Evolutionary conservation across 75 land plant species (phyloP), one percentile per base, ranked within the genome.

Genomic region (Isoetes taiwanensis): DNA sequence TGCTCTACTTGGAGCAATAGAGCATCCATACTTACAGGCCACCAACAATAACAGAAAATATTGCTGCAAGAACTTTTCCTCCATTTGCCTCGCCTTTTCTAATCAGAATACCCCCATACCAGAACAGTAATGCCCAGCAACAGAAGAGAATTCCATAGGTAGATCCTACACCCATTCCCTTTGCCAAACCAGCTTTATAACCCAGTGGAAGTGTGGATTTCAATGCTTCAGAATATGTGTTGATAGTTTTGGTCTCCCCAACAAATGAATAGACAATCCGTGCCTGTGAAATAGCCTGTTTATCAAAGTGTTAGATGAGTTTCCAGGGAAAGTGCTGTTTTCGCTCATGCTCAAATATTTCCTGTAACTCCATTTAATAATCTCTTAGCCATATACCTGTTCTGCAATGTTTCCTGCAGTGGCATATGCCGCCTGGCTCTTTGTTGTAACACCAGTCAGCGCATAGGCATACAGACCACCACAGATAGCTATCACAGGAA

Each of bases 91-190:
- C 65, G 25, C 86, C 84, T 31, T 78, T 77, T 39, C 81, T 59
- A 26, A 94, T 82, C 5, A 89, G 79, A 43, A 65, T 54, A 4
- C 96, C 96, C 8, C 90, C 90, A 58, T 84, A 94, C 99, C 99
- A 94, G 2, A 84, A 67, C 8, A 89, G 70, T 30, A 94, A 76
- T 0, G 96, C 83, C 62, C 88, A 89, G 60, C 80, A 83, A 50
- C 85, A 79, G 63, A 84, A 78, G 5, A 84, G 81, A 32, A 81
- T 72, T 56, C 84, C 83, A 48, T 77, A 84, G 2, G 83, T 79
- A 0, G 76, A 63, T 2, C 96, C 96, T 26, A 89, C 35, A 23
- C 96, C 96, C 20, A 94, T 23, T 14, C 99, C 99, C 31, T 80
- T 89, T 6, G 86, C 76, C 31, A 94, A 59, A 0, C 96, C 96